Evolutionary conservation across 2,329 filamentous ascomycete species (phyloP).

Genomic region (Colletotrichum tropicicola): DNA sequence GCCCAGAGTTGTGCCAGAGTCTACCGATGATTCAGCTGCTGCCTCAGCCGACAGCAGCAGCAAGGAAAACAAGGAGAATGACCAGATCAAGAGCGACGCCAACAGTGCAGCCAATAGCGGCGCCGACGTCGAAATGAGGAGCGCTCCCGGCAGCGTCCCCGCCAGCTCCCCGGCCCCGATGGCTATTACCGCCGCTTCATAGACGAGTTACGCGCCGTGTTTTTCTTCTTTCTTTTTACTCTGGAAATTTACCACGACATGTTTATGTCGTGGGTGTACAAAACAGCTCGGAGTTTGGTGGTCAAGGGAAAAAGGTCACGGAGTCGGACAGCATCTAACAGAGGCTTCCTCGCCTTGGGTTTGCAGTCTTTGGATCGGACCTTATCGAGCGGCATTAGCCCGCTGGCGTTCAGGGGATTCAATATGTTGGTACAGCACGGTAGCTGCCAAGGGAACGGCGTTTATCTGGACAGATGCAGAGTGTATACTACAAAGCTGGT

Average conservation of each 20-base stretch:
- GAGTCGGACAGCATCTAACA: slow-evolving; percentile 3
- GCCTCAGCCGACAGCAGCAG: slow-evolving; percentile 62
- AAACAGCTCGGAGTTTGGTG: slow-evolving; percentile 27
- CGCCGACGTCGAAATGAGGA: slow-evolving; percentile 62
- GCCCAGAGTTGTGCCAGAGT: slow-evolving; percentile 60
- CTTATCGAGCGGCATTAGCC: slow-evolving; percentile 7
- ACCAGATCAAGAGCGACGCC: slow-evolving; percentile 57
- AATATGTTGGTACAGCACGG: slow-evolving; percentile 13
- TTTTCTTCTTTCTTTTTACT: background rate
- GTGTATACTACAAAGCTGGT: slow-evolving; percentile 21
- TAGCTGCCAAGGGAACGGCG: slow-evolving; percentile 24
- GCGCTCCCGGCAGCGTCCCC: slow-evolving; percentile 57
- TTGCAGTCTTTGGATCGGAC: background rate
- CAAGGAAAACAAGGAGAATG: slow-evolving; percentile 73
- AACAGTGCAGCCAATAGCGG: slow-evolving; percentile 47
- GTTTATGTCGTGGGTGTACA: slow-evolving; percentile 4
- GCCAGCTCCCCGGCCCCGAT: slow-evolving; percentile 61
- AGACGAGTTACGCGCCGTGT: background rate
- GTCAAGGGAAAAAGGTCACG: background rate
- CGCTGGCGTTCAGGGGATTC: slow-evolving; percentile 25
- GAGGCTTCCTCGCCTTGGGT: background rate
- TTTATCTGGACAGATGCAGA: slow-evolving; percentile 19
- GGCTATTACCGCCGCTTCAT: slow-evolving; percentile 55
- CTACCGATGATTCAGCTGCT: slow-evolving; percentile 55
- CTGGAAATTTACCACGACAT: background rate